Conservation (phyloP, 2,329 filamentous ascomycete genomes). For the Beauveria sp. region DNA sequence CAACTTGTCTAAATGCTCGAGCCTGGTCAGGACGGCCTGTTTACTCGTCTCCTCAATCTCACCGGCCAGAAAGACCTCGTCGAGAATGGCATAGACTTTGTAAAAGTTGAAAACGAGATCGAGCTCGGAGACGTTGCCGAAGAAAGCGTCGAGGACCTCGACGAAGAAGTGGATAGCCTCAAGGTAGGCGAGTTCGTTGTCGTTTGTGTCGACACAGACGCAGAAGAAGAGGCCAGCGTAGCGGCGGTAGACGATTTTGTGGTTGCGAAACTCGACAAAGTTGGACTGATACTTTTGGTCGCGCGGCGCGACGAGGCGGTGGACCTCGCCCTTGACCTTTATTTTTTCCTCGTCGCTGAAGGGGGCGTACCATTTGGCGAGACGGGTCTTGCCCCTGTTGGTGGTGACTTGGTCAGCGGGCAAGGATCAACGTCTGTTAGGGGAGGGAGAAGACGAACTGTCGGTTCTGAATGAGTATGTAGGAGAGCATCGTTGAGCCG, state of each 20-base stretch:
- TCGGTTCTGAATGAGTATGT: slow-evolving; percentile 81
- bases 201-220: slow-evolving; percentile 96
- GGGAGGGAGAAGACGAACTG: slow-evolving; percentile 51
- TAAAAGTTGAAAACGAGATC: slow-evolving; percentile 81
- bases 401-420: not conserved
- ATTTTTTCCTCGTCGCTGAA: slow-evolving; percentile 99
- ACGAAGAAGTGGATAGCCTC: slow-evolving; percentile 99
- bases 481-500: slow-evolving; percentile 56
- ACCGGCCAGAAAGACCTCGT: slow-evolving; percentile 94
- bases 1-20: slow-evolving; percentile 94
- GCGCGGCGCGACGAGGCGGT: slow-evolving; percentile 92
- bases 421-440: too few species aligned
- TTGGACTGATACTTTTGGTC: slow-evolving; percentile 99
- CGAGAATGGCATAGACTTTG: slow-evolving; percentile 93
- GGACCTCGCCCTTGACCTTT: slow-evolving; percentile 97
- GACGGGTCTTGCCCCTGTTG: slow-evolving; percentile 85
- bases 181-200: slow-evolving; percentile 94
- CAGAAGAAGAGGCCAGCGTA: slow-evolving; percentile 99
- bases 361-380: slow-evolving; percentile 98
- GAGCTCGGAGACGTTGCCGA: slow-evolving; percentile 97
- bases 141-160: slow-evolving; percentile 96
- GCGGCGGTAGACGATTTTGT: slow-evolving; percentile 94
- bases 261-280: slow-evolving; percentile 92
- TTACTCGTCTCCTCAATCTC: slow-evolving; percentile 99
- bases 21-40: slow-evolving; percentile 85